Base-by-base conservation (phyloP, 257 asterid species). In the Solanum paucissectum region DNA sequence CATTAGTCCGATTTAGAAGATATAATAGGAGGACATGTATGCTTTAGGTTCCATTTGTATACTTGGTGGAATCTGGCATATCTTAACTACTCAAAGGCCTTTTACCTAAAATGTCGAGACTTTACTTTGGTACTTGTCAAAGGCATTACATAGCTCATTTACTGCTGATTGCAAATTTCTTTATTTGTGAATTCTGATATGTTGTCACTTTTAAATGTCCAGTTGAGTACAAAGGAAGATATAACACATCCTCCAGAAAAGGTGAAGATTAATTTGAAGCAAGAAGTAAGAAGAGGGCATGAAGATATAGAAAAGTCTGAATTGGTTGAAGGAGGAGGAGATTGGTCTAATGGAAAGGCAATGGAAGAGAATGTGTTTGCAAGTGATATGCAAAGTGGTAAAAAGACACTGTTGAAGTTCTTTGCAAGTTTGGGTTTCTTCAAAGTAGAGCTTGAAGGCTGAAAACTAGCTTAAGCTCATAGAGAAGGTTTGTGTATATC, bases 321-420 rank as follows among this genome's bases (percentile, higher is more conserved):
- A 16, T 8, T 40, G 37, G 87, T 60, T 37, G 90, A 71, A 88
- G 88, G 66, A 82, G 64, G 85, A 34, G 89, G 55, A 60, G 79
- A 84, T 25, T 88, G 46, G 16, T 23, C 76, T 7, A 44, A 36
- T 7, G 58, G 77, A 44, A 86, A 81, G 85, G 38, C 46, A 18
- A 20, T 32, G 77, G 76, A 88, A 21, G 76, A 83, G 25, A 38
- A 38, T 72, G 87, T 92, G n/a, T 32, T 90, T 87, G 87, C 87
- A 73, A 87, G 72, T 16, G 92, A 92, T 72, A 23, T 91, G 76
- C 91, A 90, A 62, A 93, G 99, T 98, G 95, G 98, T 75, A 91
- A 90, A 90, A 90, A 90, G 90, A 89, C 94, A 5, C 88, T 96
- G 52, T 90, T 88, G 89, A 93, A 93, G 71, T 88, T 96, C 88